A percentile compares a stretch with the other conserved stretches of the same genome.
Conservation (phyloP, 805 yeast genomes). For the Candida xiaguanensis region DNA sequence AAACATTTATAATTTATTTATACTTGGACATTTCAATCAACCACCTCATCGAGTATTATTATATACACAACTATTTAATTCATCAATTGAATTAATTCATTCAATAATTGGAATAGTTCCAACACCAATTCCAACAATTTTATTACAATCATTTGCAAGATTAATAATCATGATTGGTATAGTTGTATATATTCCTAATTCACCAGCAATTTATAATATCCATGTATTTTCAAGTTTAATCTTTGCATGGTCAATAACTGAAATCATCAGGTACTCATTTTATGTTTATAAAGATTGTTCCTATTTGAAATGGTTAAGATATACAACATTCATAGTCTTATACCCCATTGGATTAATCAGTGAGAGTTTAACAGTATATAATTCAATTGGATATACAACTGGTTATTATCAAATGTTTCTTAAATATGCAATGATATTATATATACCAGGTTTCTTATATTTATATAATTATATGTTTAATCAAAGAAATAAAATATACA, state of each 20-base stretch:
- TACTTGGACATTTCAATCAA: not conserved
- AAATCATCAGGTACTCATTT: constrained; percentile 26
- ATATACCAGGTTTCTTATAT: constrained; percentile 28
- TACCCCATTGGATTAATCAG: constrained; percentile 29
- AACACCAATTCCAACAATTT: constrained; percentile 22
- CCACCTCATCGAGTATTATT: constrained; percentile 28
- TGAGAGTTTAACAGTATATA: constrained; percentile 25
- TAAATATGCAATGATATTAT: constrained; percentile 19
- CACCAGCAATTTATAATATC: constrained; percentile 24
- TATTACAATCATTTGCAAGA: constrained; percentile 29
- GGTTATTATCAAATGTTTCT: constrained; percentile 17
- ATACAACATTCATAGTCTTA: constrained; percentile 24
- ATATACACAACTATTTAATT: constrained; percentile 22
- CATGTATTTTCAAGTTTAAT: constrained; percentile 18
- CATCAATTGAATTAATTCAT: constrained; percentile 22
- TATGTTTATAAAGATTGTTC: constrained; percentile 18
- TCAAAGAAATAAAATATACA: constrained; percentile 25
- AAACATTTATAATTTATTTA: not conserved
- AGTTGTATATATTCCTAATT: constrained; percentile 22
- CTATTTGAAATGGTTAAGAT: constrained; percentile 24
- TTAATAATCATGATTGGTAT: constrained; percentile 26
- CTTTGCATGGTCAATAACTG: constrained; percentile 29
- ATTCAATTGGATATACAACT: constrained; percentile 12
- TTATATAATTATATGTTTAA: constrained; percentile 28
- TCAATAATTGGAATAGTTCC: constrained; percentile 23